These are phyloP conservation scores for Massarina eburnea DNA, from an alignment of 2,329 filamentous ascomycete species.

Conservation along the genomic window DNA sequence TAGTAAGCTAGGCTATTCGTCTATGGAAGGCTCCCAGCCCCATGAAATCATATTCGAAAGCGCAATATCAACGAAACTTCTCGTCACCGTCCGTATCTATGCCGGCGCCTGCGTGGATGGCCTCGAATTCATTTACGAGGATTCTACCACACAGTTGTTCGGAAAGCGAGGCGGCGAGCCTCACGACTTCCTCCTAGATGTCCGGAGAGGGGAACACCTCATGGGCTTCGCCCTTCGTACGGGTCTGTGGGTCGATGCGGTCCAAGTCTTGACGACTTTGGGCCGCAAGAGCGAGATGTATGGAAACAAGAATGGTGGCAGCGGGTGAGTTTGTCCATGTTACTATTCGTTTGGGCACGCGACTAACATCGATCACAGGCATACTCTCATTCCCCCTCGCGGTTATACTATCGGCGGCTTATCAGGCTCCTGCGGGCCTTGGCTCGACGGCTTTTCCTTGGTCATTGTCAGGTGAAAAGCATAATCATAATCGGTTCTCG, in stretches of 20 bases:
- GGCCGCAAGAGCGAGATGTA: slow-evolving; percentile 85
- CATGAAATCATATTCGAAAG: slow-evolving; percentile 76
- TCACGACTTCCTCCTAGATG: slow-evolving; percentile 78
- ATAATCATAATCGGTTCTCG: background rate
- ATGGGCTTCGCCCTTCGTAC: slow-evolving; percentile 82
- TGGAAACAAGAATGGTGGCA: slow-evolving; percentile 78
- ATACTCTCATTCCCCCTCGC: slow-evolving; percentile 83
- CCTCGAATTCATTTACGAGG: slow-evolving; percentile 90
- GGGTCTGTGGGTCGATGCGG: slow-evolving; percentile 80
- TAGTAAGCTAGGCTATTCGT: slow-evolving; percentile 70
- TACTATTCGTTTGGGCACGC: slow-evolving; percentile 8
- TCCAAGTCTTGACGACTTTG: slow-evolving; percentile 85
- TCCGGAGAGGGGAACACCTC: slow-evolving; percentile 80
- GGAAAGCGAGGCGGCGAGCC: slow-evolving; percentile 74
- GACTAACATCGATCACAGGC: slow-evolving; percentile 55
- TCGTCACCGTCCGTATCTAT: slow-evolving; percentile 75
- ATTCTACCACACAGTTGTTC: slow-evolving; percentile 80
- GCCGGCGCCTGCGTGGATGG: slow-evolving; percentile 78
- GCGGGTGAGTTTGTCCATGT: slow-evolving; percentile 65
- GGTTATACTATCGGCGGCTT: slow-evolving; percentile 89
- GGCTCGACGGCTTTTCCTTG: slow-evolving; percentile 84
- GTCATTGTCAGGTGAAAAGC: slow-evolving; percentile 67
- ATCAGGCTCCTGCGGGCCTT: slow-evolving; percentile 75
- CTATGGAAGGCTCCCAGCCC: slow-evolving; percentile 68
- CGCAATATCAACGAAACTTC: slow-evolving; percentile 67